Percentiles rank a stretch among this genome's conserved stretches.
Evolutionary conservation across 2,329 filamentous ascomycete genomes (phyloP).

Genomic region (Claviceps quebecensis): DNA sequence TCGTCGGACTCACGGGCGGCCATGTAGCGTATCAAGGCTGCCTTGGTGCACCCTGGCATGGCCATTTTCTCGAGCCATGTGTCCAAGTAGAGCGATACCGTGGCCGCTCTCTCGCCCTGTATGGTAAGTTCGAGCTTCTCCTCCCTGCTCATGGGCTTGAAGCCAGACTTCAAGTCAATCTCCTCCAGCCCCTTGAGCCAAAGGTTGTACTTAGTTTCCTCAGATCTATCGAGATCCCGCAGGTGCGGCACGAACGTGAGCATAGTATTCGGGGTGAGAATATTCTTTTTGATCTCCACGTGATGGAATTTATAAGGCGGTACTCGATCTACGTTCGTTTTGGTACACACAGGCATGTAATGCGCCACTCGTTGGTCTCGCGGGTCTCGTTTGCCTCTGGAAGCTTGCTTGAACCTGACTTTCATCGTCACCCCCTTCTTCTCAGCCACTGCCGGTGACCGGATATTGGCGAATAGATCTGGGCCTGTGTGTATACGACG

Average conservation of each 20-base stretch:
- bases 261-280: conserved; percentile 45
- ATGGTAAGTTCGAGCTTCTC: conserved; percentile 36
- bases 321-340: conserved; percentile 36
- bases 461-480: conserved; percentile 35
- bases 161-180: conserved; percentile 43
- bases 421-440: conserved; percentile 27
- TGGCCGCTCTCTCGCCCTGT: conserved; percentile 36
- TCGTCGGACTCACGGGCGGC: conserved; percentile 32
- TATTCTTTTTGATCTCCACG: conserved; percentile 44
- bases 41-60: conserved; percentile 37
- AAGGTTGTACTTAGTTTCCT: conserved; percentile 38
- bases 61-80: conserved; percentile 35
- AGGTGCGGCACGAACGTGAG: conserved; percentile 46
- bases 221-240: conserved; percentile 41
- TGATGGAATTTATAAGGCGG: conserved; percentile 47
- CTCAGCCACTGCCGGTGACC: conserved; percentile 21
- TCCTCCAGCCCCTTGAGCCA: conserved; percentile 45
- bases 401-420: conserved; percentile 37
- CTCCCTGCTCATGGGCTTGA: conserved; percentile 37
- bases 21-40: conserved; percentile 39
- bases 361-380: conserved; percentile 29
- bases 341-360: conserved; percentile 30
- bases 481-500: conserved; percentile 26
- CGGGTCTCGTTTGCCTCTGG: conserved; percentile 29
- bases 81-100: conserved; percentile 38